Evolutionary conservation across 2,329 filamentous ascomycete species (phyloP), one percentile per base, ranked within the genome.

Genomic region (Neofusicoccum kwambonambiense): DNA sequence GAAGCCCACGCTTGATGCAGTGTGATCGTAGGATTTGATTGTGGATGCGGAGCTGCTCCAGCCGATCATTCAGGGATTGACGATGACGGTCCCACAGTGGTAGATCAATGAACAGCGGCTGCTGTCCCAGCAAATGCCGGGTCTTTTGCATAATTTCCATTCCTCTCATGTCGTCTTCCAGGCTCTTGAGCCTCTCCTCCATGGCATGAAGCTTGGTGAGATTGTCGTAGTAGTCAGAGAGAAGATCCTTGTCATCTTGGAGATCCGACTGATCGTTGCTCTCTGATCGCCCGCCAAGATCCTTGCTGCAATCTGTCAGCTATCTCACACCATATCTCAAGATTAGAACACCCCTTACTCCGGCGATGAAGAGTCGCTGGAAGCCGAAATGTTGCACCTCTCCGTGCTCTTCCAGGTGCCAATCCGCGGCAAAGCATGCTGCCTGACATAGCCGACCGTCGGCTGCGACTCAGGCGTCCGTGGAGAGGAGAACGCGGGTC

Each of bases 101-200:
- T 31, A 37, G 27, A 37, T 60, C 56, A 34, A 60, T 27, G 42
- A 37, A 60, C 56, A 60, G 56, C 31, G 56, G 56, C n/a, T 60
- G 41, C 31, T 60, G 56, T 34, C 56, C 41, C 31, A 60, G 31
- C 17, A 60, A 47, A 37, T 19, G 6, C 15, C 56, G 56, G n/a
- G 27, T 49, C 4, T 47, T 47, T 37, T 60, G 56, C 56, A 60
- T 60, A 17, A 60, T n/a, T 49, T 60, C 41, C 56, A 60, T 60
- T 3, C 56, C 56, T 22, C 19, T 60, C 42, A 60, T 37, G 42
- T 60, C 56, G 17, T 45, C 17, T 6, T 60, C 17, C n/a, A 60
- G 17, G 12, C 37, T 47, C 5, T 37, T 60, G 9, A 60, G 44
- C 13, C 31, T 35, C 17, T 35, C 41, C 31, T 60, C 56, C 12